These are phyloP conservation scores for Gyrodon lividus DNA, from an alignment of 768 basidiomycete genomes.

Conservation along the genomic window DNA sequence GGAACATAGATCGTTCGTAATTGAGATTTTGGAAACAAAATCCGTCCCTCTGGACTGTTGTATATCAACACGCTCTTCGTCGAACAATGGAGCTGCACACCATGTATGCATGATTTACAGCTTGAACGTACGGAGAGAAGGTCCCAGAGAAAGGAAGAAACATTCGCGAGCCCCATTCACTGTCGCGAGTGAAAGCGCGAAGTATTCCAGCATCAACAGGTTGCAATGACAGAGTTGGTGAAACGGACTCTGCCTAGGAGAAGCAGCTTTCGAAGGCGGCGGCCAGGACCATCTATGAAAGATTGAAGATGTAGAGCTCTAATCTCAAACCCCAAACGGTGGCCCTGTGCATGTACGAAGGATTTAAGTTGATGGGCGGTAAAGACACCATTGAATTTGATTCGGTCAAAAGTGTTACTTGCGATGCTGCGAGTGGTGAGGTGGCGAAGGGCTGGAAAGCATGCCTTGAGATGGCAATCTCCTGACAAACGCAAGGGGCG, in stretches of 20 bases:
- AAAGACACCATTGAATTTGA: constrained; percentile 27
- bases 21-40: no score
- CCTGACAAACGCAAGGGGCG: constrained; percentile 38
- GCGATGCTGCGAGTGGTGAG: constrained; percentile 34
- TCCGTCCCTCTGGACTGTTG: constrained; percentile 31
- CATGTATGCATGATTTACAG: constrained; percentile 36
- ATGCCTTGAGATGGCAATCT: constrained; percentile 21
- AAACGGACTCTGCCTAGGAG: constrained; percentile 35
- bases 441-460: constrained; percentile 21
- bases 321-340: constrained; percentile 37
- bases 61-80: constrained; percentile 34
- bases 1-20: no score
- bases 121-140: constrained; percentile 33
- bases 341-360: constrained; percentile 36
- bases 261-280: constrained; percentile 32
- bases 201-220: constrained; percentile 35
- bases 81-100: constrained; percentile 28
- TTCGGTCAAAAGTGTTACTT: constrained; percentile 36
- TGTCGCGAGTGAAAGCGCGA: constrained; percentile 38
- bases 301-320: no score
- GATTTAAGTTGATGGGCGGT: constrained; percentile 27
- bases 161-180: constrained; percentile 32
- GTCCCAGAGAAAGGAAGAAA: constrained; percentile 33
- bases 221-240: no score
- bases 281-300: constrained; percentile 22